Conservation (phyloP, 139 green algal genomes). For the Spirogloea muscicola region DNA sequence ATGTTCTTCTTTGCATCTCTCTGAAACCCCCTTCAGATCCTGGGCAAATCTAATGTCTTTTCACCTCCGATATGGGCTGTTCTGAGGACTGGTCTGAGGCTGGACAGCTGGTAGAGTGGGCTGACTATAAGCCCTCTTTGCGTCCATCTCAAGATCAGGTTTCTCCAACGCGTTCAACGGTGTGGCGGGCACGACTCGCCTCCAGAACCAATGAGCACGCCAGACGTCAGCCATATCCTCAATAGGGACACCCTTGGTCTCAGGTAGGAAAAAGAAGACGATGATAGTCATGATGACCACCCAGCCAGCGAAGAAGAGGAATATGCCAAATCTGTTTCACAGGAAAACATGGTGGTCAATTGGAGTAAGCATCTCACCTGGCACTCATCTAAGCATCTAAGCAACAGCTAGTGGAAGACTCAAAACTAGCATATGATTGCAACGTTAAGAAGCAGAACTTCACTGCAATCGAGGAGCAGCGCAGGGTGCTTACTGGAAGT, state of each 20-base stretch:
- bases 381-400: not conserved
- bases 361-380: not conserved
- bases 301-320: conserved; percentile 63
- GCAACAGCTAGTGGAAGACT: not conserved
- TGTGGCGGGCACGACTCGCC: too few species aligned
- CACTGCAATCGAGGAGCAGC: not conserved
- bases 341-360: not conserved
- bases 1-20: too few species aligned
- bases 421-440: not conserved
- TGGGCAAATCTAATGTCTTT: too few species aligned
- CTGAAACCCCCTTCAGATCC: too few species aligned
- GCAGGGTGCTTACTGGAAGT: conserved; percentile 10
- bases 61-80: too few species aligned
- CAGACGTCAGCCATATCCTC: too few species aligned
- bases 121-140: too few species aligned
- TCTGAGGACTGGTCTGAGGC: too few species aligned
- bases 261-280: conserved; percentile 58
- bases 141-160: too few species aligned
- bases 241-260: conserved; percentile 64
- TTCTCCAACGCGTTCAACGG: too few species aligned
- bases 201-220: too few species aligned
- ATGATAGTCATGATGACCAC: conserved; percentile 66
- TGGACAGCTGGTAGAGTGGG: too few species aligned
- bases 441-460: not conserved
- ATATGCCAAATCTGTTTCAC: conserved; percentile 49